Percentiles rank a stretch among this genome's conserved stretches.
These are phyloP conservation scores for Reutealis trisperma DNA, from an alignment of 345 rosid species.

Conservation along the genomic window DNA sequence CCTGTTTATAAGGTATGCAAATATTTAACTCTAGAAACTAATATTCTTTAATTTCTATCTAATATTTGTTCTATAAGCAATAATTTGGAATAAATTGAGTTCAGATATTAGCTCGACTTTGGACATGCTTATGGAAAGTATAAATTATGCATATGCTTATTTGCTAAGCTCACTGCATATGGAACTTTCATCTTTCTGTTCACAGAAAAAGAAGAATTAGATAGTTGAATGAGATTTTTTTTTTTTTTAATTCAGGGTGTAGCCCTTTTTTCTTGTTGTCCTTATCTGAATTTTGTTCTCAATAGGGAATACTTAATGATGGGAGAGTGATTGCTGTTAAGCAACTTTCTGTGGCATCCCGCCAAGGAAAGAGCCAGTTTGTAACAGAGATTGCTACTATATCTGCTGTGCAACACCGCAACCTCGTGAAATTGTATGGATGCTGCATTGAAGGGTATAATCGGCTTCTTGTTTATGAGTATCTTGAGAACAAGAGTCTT, in stretches of 20 bases:
- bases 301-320: slow-evolving; percentile 49
- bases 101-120: neutral
- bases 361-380: slow-evolving; percentile 72
- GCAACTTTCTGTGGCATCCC: slow-evolving; percentile 62
- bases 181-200: neutral
- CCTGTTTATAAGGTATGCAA: slow-evolving; percentile 62
- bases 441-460: slow-evolving; percentile 64
- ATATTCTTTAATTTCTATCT: neutral
- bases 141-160: neutral
- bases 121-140: too few relatives aligned
- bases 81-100: neutral
- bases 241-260: neutral
- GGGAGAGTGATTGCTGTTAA: slow-evolving; percentile 73
- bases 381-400: slow-evolving; percentile 73
- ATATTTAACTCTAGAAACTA: neutral
- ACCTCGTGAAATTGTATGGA: slow-evolving; percentile 69
- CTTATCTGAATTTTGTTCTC: neutral
- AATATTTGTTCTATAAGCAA: neutral
- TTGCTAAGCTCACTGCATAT: neutral
- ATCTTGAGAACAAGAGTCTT: slow-evolving; percentile 67
- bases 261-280: neutral
- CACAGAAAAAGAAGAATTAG: neutral
- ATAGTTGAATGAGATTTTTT: neutral
- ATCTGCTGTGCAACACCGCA: slow-evolving; percentile 61
- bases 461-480: slow-evolving; percentile 73